phyloP scores from a whole-genome alignment of 768 basidiomycete genomes.

The Tylopilus felleus region DNA sequence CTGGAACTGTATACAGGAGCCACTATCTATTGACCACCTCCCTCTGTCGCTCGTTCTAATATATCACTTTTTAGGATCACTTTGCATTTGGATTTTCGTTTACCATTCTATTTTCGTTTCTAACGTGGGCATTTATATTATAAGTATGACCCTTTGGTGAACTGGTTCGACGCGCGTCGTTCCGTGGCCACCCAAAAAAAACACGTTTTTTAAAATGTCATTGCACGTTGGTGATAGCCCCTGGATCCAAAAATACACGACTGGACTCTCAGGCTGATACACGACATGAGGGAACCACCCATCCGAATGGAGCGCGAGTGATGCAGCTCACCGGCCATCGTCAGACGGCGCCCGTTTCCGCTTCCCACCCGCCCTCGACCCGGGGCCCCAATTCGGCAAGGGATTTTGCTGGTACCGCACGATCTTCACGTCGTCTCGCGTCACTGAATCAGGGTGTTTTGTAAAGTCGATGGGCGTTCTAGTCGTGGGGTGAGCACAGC shows the following conservation, averaged over 20 bases:
- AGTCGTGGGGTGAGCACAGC: neutral
- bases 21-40: neutral
- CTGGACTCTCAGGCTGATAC: too few relatives aligned
- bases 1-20: neutral
- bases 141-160: neutral
- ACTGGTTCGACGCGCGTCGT: neutral
- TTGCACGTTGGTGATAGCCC: too few relatives aligned
- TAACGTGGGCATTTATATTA: neutral
- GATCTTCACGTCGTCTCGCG: conserved; percentile 67
- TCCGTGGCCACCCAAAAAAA: too few relatives aligned
- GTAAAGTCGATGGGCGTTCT: conserved; percentile 68
- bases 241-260: too few relatives aligned
- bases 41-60: neutral
- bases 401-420: conserved; percentile 93
- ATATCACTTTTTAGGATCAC: neutral
- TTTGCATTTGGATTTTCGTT: neutral
- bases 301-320: too few relatives aligned
- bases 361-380: conserved; percentile 52
- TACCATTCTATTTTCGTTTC: too few relatives aligned
- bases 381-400: conserved; percentile 91
- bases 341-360: conserved; percentile 29
- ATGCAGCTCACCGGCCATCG: conserved; percentile 6
- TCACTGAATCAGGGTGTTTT: conserved; percentile 63
- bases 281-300: too few relatives aligned
- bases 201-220: too few relatives aligned